These are phyloP conservation scores for Kluyveromyces sp. DNA, from an alignment of 1,139 yeast genomes.

Conservation along the genomic window DNA sequence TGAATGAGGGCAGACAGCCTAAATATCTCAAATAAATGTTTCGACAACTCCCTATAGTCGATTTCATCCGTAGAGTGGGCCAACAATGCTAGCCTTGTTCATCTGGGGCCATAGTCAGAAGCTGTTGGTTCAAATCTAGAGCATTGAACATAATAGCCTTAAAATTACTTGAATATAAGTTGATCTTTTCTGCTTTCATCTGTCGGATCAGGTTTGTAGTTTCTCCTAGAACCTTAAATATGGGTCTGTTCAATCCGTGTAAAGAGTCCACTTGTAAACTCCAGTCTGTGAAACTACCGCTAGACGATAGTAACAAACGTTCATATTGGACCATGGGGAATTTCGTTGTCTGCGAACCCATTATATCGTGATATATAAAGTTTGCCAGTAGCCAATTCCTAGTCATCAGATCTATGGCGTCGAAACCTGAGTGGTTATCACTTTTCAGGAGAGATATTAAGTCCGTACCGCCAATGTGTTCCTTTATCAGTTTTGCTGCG, in stretches of 20 bases:
- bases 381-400: slow-evolving; percentile 70
- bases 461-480: slow-evolving; percentile 24
- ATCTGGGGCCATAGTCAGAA: slow-evolving; percentile 12
- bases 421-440: slow-evolving; percentile 24
- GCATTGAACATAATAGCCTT: slow-evolving; percentile 9
- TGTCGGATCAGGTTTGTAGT: slow-evolving; percentile 55
- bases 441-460: slow-evolving; percentile 38
- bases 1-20: slow-evolving; percentile 65
- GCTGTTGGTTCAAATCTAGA: slow-evolving; percentile 2
- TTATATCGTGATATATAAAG: slow-evolving; percentile 74
- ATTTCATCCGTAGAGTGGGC: slow-evolving; percentile 1
- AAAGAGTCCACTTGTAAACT: slow-evolving; percentile 50
- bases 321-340: slow-evolving; percentile 53
- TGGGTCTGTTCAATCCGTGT: slow-evolving; percentile 63
- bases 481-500: slow-evolving; percentile 51
- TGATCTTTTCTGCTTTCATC: slow-evolving; percentile 30
- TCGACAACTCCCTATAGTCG: slow-evolving; percentile 1
- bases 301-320: slow-evolving; percentile 35
- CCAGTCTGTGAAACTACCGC: slow-evolving; percentile 24
- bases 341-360: slow-evolving; percentile 52
- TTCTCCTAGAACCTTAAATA: slow-evolving; percentile 60
- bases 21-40: slow-evolving; percentile 49
- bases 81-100: slow-evolving; percentile 10
- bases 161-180: slow-evolving; percentile 8
- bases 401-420: slow-evolving; percentile 9